Evolutionary conservation across 2,329 filamentous ascomycete species (phyloP), one percentile per base, ranked within the genome.

Genomic region (Ceratocystis harringtonii): DNA sequence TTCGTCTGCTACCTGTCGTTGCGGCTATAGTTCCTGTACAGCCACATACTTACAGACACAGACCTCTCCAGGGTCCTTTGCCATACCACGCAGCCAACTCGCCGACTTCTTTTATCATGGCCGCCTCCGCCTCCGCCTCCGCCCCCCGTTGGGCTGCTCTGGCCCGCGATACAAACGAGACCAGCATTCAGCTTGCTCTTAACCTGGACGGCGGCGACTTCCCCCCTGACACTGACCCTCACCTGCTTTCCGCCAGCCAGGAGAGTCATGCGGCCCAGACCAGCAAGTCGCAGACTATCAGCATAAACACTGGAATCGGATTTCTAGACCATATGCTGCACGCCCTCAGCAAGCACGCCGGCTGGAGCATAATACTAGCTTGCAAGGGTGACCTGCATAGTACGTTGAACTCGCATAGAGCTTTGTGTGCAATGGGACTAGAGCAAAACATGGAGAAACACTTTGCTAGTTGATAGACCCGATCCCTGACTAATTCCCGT

Each of bases 281-380:
- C 69, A 92, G 89, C 70, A 85, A 87, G 70, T 89, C 86, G 52
- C 94, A 97, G 76, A 85, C 84, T 68, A 96, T 97, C 74, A 84
- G 84, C 73, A 81, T 97, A 70, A 86, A 90, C 80, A 96, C 92
- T 0, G 94, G 94, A 69, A 95, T 99, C 75, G 94, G 94, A 67
- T 99, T 99, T 77, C 81, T 99, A 66, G 94, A 99, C 78, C 94
- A 99, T 80, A 97, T 99, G 92, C 82, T 97, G 62, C 94, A 99
- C 76, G 94, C 94, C 5, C 82, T 97, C 65, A 89, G 94, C 62
- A 97, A 99, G 78, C 94, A 99, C 77, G 86, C 89, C 5, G 92
- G 94, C 69, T 97, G 92, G 94, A 94, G 88, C 78, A 77, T 99
- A 71, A 85, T 85, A 41, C 79, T 99, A 66, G 80, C 84, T 69